Base-by-base conservation (phyloP, 2,329 filamentous ascomycete genomes). In the Penicillium concentricum region DNA sequence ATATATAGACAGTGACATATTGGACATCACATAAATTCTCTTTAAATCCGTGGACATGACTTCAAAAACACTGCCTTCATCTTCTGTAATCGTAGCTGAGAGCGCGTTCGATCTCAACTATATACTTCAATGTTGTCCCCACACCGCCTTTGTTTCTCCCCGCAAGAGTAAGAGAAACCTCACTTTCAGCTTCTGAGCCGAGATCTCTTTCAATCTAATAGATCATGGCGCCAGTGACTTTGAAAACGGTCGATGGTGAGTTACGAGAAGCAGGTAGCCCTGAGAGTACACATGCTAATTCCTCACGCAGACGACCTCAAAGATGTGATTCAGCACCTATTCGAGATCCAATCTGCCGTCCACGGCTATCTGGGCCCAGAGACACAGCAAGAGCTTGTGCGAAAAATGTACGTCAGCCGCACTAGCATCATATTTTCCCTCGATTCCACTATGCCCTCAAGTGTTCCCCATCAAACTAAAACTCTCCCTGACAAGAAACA, bases 321-420 rank as follows among this genome's bases (percentile, higher is more conserved):
- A 72, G 79, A 81, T 44, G 81, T 86, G 56, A 84, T 87, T 61
- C 82, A 85, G 63, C 82, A 84, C 63, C 78, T 87, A 50, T 87
- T 84, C 74, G 80, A 85, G 61, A 81, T 85, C 43, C 83, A 87
- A 70, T 79, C 81, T 30, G 77, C 77, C n/a, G 76, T 79, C 1
- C 80, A 84, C 67, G 84, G 84, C 61, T 85, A 86, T 66, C 78
- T 85, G 59, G 83, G 83, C 39, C 74, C 77, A 32, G 77, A 79
- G 49, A 85, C 83, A 6, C 80, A 84, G 61, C 77, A 82, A 50
- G 81, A 82, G 34, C 81, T 87, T 67, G 81, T 83, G 42, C 73
- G 77, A 22, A 84, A 86, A 64, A 82, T 87, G 82, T 86, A 69
- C 42, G 62, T 62, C 46, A 28, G 5, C 47, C n/a, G 3, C 16